A percentile compares a stretch with the other conserved stretches of the same genome.
Conservation (phyloP, 176 grass and related monocot species). For the Carex cristatella region DNA sequence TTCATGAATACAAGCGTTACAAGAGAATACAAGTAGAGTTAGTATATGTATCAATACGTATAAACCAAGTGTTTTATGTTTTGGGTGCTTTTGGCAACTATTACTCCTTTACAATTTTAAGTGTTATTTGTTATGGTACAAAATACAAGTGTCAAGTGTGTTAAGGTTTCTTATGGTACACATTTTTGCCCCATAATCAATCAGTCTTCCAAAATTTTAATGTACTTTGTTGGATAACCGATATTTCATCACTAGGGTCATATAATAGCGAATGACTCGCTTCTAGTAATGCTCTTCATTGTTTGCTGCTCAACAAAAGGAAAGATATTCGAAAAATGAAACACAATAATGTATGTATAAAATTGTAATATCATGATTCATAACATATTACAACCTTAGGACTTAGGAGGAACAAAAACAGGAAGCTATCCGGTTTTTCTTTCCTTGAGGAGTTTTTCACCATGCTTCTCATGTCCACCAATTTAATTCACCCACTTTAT, state of each 20-base stretch:
- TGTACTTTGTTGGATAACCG: conserved; percentile 78
- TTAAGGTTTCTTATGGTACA: not conserved
- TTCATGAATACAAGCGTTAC: too few species aligned
- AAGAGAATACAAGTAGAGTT: too few species aligned
- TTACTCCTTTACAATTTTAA: not conserved
- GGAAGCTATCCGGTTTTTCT: conserved; percentile 67
- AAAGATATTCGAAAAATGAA: not conserved
- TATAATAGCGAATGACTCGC: conserved; percentile 50
- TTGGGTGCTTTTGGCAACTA: too few species aligned
- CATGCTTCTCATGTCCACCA: conserved; percentile 72
- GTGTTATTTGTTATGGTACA: not conserved
- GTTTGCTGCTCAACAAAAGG: conserved; percentile 41
- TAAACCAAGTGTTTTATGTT: too few species aligned
- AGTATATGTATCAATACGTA: too few species aligned
- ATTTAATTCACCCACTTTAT: conserved; percentile 82
- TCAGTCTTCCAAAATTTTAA: conserved; percentile 85
- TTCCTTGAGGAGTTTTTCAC: conserved; percentile 63
- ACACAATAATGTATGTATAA: not conserved
- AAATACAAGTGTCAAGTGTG: not conserved
- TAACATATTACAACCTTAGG: not conserved
- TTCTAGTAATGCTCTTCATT: conserved; percentile 54
- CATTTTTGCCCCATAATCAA: not conserved
- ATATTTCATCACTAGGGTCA: conserved; percentile 30
- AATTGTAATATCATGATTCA: too few species aligned
- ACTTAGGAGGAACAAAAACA: conserved; percentile 76